Conservation (phyloP, 2,329 filamentous ascomycete genomes). For the Cercospora sp. region DNA sequence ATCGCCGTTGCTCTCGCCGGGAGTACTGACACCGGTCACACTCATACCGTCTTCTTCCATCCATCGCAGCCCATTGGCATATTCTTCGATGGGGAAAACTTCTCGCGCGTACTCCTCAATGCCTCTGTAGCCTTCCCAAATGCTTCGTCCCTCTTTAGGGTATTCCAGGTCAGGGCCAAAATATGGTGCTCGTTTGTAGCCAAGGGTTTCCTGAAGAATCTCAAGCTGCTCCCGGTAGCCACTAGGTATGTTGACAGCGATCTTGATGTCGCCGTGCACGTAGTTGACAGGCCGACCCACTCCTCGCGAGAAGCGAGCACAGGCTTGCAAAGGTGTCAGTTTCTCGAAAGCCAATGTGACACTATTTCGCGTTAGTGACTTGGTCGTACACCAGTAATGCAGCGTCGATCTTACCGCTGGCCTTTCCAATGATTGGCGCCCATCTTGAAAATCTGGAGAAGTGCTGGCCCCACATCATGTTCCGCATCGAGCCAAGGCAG, state of each 20-base stretch:
- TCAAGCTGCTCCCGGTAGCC: conserved; percentile 89
- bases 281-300: conserved; percentile 78
- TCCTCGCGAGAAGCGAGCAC: conserved; percentile 74
- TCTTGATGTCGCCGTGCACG: conserved; percentile 73
- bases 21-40: conserved; percentile 21
- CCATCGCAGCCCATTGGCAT: conserved; percentile 91
- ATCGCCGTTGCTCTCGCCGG: conserved; percentile 26
- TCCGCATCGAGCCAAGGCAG: conserved; percentile 96
- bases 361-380: conserved; percentile 45
- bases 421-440: conserved; percentile 81
- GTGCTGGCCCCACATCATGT: conserved; percentile 89
- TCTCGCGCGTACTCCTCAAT: conserved; percentile 94
- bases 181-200: conserved; percentile 61
- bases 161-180: conserved; percentile 62
- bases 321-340: conserved; percentile 79
- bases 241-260: conserved; percentile 80
- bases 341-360: conserved; percentile 91
- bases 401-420: conserved; percentile 56
- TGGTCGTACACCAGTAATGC: background rate
- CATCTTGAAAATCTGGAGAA: conserved; percentile 94
- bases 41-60: conserved; percentile 61
- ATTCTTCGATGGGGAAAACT: conserved; percentile 91
- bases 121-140: conserved; percentile 90
- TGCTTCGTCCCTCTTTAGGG: conserved; percentile 71
- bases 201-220: conserved; percentile 61